Evolutionary conservation across 2,329 filamentous ascomycete genomes (phyloP).

Genomic region (Verticillium klebahnii): DNA sequence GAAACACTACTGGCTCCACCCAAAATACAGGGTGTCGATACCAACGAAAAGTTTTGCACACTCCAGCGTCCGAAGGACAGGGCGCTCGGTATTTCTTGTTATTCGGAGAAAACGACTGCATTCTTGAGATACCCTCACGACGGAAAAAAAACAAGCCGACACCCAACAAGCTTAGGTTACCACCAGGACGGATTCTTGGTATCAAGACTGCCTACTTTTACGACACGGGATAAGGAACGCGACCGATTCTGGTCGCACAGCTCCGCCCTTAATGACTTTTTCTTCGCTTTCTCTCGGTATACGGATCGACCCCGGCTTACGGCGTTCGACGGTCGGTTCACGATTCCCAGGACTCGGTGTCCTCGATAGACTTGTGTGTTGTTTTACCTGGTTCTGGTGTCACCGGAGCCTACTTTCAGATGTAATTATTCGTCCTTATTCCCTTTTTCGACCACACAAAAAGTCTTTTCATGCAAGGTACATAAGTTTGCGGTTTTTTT

Average conservation of each 20-base stretch:
- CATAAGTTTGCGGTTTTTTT: background rate
- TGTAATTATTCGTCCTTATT: constrained; percentile 4
- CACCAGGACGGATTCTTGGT: background rate
- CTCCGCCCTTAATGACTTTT: constrained; percentile 14
- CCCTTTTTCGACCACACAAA: constrained; percentile 2
- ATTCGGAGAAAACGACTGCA: constrained; percentile 14
- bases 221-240: constrained; percentile 8
- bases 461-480: background rate
- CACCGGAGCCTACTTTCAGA: constrained; percentile 1
- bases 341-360: constrained; percentile 11
- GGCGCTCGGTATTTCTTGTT: constrained; percentile 10
- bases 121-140: constrained; percentile 17
- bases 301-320: constrained; percentile 14
- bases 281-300: constrained; percentile 16
- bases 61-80: constrained; percentile 4
- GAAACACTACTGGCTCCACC: background rate
- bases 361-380: constrained; percentile 10
- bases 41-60: background rate
- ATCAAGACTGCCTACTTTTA: constrained; percentile 7
- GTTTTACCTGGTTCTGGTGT: constrained; percentile 4
- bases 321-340: constrained; percentile 10
- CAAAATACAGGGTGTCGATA: background rate
- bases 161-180: background rate
- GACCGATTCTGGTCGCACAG: background rate
- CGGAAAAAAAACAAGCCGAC: constrained; percentile 11